Base-by-base conservation (phyloP, 2,329 filamentous ascomycete species). In the Pyricularia pennisetigena region DNA sequence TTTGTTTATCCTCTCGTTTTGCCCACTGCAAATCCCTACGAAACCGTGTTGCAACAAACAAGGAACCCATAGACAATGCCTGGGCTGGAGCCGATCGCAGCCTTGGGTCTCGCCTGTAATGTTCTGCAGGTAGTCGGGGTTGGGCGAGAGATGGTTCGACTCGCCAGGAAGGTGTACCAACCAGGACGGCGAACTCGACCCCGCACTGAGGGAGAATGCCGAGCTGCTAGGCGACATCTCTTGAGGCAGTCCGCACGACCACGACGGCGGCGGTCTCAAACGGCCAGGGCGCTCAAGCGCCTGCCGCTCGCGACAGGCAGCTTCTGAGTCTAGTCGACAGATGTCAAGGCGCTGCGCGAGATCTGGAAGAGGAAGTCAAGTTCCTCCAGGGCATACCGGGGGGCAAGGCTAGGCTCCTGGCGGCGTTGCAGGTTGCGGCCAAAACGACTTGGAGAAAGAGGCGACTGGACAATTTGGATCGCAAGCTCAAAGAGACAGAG, bases 101-200 rank as follows among this genome's bases (percentile, higher is more conserved):
- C 71, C n/a, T 67, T 75, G 6, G 69, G 72, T 65, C 62, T 74
- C 12, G 72, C 73, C 9, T 72, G 72, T 69, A 73, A 73, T 68
- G 71, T 74, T 14, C 69, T 75, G 49, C 71, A 75, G 29, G 68
- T 73, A 23, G 71, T 75, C 32, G 69, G 67, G 29, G 70, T 72
- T 23, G 73, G 69, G 0, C 69, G 66, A 14, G 71, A 74, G 28
- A 71, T 70, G 0, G 63, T 72, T 16, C 29, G 32, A 1, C 41
- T 74, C 14, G 70, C 66, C 35, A 72, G 69, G 62, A 35, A 62
- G 1, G 63, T 74, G 7, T 74, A 74, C 65, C 65, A 71, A 74
- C 65, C 65, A 71, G 3, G 70, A 63, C 54, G 30, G 66, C 23
- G 23, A 41, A 6, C 28, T 63, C n/a, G 66, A 67, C 32, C 54